phyloP scores from a whole-genome alignment of 1,139 yeast species.

The Meyerozyma sp. region DNA sequence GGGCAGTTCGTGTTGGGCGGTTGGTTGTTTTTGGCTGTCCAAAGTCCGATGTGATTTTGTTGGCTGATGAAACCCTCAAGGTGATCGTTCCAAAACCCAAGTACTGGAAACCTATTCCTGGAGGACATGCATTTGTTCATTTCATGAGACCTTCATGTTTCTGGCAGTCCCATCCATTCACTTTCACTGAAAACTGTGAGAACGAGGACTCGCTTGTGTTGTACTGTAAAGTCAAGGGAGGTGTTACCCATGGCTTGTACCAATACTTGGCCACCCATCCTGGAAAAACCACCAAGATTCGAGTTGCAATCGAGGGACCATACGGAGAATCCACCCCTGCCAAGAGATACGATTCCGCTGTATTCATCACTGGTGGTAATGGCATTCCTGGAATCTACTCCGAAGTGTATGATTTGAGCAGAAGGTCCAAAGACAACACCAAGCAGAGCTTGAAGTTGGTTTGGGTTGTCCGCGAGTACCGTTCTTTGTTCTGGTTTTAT shows the following conservation, averaged over 20 bases:
- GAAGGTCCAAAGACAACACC: conserved; percentile 8
- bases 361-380: conserved; percentile 43
- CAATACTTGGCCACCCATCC: conserved; percentile 27
- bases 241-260: conserved; percentile 27
- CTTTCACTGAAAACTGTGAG: conserved; percentile 31
- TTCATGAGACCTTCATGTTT: conserved; percentile 29
- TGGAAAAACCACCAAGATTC: conserved; percentile 17
- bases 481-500: conserved; percentile 44
- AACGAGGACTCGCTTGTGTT: conserved; percentile 19
- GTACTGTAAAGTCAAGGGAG: conserved; percentile 23
- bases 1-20: conserved; percentile 32
- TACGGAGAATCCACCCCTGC: conserved; percentile 38
- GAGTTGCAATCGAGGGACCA: conserved; percentile 43
- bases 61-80: conserved; percentile 36
- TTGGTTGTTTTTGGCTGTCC: conserved; percentile 36
- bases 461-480: conserved; percentile 49
- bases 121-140: conserved; percentile 49
- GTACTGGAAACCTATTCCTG: conserved; percentile 40
- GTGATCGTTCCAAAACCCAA: conserved; percentile 36
- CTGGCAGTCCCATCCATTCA: conserved; percentile 44
- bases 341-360: conserved; percentile 27
- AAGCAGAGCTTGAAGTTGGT: conserved; percentile 30
- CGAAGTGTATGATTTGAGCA: conserved; percentile 27
- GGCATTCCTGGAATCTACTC: conserved; percentile 45
- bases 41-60: conserved; percentile 25